Percentiles rank a stretch among this genome's conserved stretches.
These are phyloP conservation scores for Xerophyta viscosa DNA, from an alignment of 106 monocot genomes.

Conservation along the genomic window DNA sequence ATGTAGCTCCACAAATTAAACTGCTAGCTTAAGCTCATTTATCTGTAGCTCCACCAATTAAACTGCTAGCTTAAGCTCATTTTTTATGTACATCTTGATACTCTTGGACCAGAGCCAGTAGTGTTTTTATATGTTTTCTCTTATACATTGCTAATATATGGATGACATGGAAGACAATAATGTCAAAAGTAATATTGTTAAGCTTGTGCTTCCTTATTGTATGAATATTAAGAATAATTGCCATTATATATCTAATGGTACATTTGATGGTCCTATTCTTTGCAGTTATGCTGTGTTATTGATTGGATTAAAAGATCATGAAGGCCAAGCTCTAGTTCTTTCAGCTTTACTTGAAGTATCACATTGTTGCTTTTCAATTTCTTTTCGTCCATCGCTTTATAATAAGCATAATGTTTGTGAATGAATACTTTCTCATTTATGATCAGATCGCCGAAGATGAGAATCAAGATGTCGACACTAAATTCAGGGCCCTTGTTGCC, in stretches of 20 bases:
- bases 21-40: too few relatives aligned
- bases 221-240: too few relatives aligned
- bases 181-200: not conserved
- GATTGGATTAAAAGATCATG: constrained; percentile 55
- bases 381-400: not conserved
- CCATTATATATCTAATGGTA: not conserved
- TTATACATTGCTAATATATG: too few relatives aligned
- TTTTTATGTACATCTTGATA: too few relatives aligned
- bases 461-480: constrained; percentile 68
- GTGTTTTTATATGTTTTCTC: too few relatives aligned
- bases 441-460: constrained; percentile 77
- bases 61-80: too few relatives aligned
- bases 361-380: not conserved
- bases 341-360: constrained; percentile 77
- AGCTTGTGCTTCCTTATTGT: not conserved
- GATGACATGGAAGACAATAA: too few relatives aligned
- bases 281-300: constrained; percentile 75
- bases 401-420: not conserved
- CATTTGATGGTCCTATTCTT: constrained; percentile 2
- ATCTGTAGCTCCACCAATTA: too few relatives aligned
- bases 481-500: constrained; percentile 77
- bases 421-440: not conserved
- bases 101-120: too few relatives aligned
- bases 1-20: too few relatives aligned
- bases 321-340: constrained; percentile 80